These are phyloP conservation scores for Podila minutissima DNA, from an alignment of 192 early-diverging fungal species.

Conservation along the genomic window DNA sequence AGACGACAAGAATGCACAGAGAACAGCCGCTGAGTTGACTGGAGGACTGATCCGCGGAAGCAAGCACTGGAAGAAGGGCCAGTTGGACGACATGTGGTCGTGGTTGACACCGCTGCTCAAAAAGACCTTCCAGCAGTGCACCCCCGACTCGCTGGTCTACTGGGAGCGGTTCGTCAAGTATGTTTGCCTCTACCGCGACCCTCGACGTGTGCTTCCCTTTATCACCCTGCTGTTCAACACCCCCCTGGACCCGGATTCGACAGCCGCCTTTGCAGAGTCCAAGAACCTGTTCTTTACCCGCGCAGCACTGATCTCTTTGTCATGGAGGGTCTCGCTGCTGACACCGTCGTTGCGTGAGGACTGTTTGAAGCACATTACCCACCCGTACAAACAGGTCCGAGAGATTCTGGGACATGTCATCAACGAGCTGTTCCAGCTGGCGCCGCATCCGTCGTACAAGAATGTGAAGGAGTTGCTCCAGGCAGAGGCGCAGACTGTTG, in stretches of 20 bases:
- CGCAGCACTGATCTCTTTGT: conserved; percentile 67
- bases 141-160: conserved; percentile 77
- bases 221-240: conserved; percentile 71
- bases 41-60: conserved; percentile 85
- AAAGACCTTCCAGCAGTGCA: conserved; percentile 68
- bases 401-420: conserved; percentile 79
- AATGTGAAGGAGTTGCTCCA: conserved; percentile 54
- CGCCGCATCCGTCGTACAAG: conserved; percentile 68
- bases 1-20: conserved; percentile 81
- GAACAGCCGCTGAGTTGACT: conserved; percentile 83
- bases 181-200: conserved; percentile 74
- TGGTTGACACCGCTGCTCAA: conserved; percentile 73
- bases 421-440: conserved; percentile 69
- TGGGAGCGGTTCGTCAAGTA: conserved; percentile 82
- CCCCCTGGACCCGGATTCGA: conserved; percentile 75
- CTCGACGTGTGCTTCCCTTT: conserved; percentile 80
- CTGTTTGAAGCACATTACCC: conserved; percentile 56
- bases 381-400: conserved; percentile 94
- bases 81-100: conserved; percentile 69
- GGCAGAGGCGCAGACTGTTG: conserved; percentile 1
- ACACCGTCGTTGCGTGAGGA: conserved; percentile 61
- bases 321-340: conserved; percentile 74
- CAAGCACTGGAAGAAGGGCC: conserved; percentile 81
- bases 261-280: conserved; percentile 87
- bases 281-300: conserved; percentile 80